Percentiles rank a stretch among this genome's conserved stretches.
Conservation (phyloP, 352 stramenopile genomes). For the Paralagenidium karlingii region DNA sequence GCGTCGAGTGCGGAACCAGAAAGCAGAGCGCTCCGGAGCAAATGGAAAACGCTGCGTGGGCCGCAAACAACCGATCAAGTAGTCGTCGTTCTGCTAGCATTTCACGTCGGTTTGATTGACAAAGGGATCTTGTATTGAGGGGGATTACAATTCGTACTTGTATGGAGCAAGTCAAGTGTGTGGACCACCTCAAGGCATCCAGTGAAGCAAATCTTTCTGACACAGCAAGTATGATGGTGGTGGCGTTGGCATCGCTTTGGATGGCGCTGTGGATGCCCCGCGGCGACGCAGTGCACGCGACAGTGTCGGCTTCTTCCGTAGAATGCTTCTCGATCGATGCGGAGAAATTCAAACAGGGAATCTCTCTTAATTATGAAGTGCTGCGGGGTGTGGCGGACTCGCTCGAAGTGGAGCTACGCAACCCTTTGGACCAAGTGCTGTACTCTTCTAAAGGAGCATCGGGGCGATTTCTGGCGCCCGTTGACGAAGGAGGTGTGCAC, state of each 20-base stretch:
- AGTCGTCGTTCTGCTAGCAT: slow-evolving; percentile 21
- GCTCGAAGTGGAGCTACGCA: slow-evolving; percentile 50
- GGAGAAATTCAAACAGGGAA: slow-evolving; percentile 59
- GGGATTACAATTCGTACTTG: too few relatives aligned
- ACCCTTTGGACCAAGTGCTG: slow-evolving; percentile 37
- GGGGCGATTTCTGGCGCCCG: slow-evolving; percentile 37
- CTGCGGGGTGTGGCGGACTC: slow-evolving; percentile 54
- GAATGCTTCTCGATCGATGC: slow-evolving; percentile 73
- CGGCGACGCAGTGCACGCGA: slow-evolving; percentile 32
- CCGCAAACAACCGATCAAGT: slow-evolving; percentile 71
- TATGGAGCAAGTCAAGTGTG: not conserved
- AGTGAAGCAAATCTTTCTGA: not conserved
- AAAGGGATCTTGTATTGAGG: too few relatives aligned
- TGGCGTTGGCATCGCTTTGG: slow-evolving; percentile 8
- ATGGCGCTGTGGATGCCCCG: slow-evolving; percentile 3
- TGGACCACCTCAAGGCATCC: not conserved
- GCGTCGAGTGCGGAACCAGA: slow-evolving; percentile 67
- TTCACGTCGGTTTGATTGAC: not conserved
- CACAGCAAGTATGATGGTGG: slow-evolving; percentile 9
- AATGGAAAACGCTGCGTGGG: slow-evolving; percentile 58
- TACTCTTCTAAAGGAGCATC: slow-evolving; percentile 39
- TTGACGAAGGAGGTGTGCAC: slow-evolving; percentile 40
- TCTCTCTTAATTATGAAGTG: slow-evolving; percentile 81
- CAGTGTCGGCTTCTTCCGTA: slow-evolving; percentile 16
- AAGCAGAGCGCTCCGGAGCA: slow-evolving; percentile 55